Evolutionary conservation across 2,329 filamentous ascomycete species (phyloP), one percentile per base, ranked within the genome.

Genomic region (Epichloe baconii): DNA sequence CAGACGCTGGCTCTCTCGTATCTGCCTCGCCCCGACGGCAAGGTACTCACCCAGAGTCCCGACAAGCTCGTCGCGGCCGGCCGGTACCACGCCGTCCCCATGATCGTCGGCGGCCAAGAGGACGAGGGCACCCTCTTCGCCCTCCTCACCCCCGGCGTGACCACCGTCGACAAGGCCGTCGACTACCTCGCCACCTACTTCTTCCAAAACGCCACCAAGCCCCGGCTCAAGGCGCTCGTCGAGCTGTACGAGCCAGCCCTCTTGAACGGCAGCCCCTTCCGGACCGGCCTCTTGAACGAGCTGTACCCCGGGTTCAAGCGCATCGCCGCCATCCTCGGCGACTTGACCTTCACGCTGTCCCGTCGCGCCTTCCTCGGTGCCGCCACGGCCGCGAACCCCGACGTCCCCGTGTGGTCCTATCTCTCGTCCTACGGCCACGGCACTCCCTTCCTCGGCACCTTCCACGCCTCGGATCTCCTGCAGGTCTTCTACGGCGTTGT

Each of bases 301-400:
- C 72, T 80, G 60, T 89, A 86, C 61, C 85, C 86, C 0, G 78
- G 86, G 56, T 90, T 81, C 73, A 91, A 90, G 66, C 83, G 85
- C 14, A 70, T 88, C 0, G 81, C 85, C 2, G 86, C 86, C 37
- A 78, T 91, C 31, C 70, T 90, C 0, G 87, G 87, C 14, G 87
- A 93, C 61, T 59, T 88, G 0, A 78, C 78, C 2, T 91, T 93
- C 66, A 90, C 83, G 0, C 72, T 93, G 0, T 78, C 80, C 0
- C 79, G 86, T 1, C 80, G 87, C 15, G 54, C 74, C 5, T 82
- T 86, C 63, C 75, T 93, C 21, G 61, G 72, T 12, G 52, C 60
- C 0, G 64, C 78, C 2, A 60, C 63, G 0, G 50, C 66, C 1
- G 66, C 70, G 12, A 74, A 80, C 55, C 80, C 82, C 0, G 44